Base-by-base conservation (phyloP, 2,329 filamentous ascomycete genomes). In the Xylaria sp. region DNA sequence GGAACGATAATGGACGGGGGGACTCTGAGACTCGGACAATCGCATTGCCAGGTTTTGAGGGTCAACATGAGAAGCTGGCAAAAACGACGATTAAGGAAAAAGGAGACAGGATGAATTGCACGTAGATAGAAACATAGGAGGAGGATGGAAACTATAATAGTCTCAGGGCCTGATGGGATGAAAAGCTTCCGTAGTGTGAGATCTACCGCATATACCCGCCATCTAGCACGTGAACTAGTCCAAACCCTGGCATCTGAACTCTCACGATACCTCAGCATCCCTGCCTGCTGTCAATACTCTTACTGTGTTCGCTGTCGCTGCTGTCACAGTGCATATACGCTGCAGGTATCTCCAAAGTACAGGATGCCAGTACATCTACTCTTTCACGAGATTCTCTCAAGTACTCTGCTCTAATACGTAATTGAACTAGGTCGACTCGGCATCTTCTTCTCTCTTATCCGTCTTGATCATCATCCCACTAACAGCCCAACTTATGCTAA, bases 161-260 rank as follows among this genome's bases (percentile, higher is more conserved):
- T 8, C 23, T 50, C 20, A 59, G 46, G 45, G 66, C 61, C 61
- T 65, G 53, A 63, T 66, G 66, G 63, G 63, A 68, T 52, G 66
- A 66, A 66, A 66, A 68, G 53, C 57, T 57, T 59, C 66, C 66
- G 58, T 48, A 63, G 45, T 43, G 63, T 63, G 55, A 62, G 63
- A 68, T 68, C 62, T 68, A 20, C 66, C 43, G 66, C 48, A 58
- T 62, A 59, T 55, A 60, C 62, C 62, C 62, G 58, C 62, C 52
- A 39, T 55, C 45, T 39, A 65, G 43, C 58, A 65, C 41, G 52
- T 59, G 53, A 68, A 61, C 52, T 65, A 60, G 52, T 55, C 28
- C 52, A 55, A 55, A 20, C 56, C 50, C 56, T 67, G 55, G 56
- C 50, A 43, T 56, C 20, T 60, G 15, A 28, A 56, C 55, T 52